These are phyloP conservation scores for Pichia manshurica DNA, from an alignment of 805 yeast species.

Conservation along the genomic window DNA sequence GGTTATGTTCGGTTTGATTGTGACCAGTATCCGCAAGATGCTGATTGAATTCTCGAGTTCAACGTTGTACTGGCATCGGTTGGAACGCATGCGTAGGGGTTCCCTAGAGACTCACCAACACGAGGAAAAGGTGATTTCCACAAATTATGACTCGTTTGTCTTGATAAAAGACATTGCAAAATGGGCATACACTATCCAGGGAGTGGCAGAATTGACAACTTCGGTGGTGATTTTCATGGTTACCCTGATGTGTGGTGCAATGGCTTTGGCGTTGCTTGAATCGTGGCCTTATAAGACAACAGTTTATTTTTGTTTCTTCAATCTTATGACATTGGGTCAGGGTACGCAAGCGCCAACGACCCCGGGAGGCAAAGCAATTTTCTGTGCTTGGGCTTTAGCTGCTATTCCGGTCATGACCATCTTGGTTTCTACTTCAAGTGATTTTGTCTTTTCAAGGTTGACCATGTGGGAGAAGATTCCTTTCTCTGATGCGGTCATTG, in stretches of 20 bases:
- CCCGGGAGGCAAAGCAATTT: constrained; percentile 64
- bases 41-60: constrained; percentile 58
- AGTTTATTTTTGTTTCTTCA: constrained; percentile 70
- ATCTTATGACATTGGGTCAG: constrained; percentile 78
- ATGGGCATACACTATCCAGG: constrained; percentile 36
- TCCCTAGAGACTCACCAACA: constrained; percentile 15
- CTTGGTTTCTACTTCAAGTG: constrained; percentile 67
- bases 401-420: constrained; percentile 89
- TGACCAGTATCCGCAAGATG: constrained; percentile 63
- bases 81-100: constrained; percentile 45
- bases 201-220: constrained; percentile 32
- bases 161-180: constrained; percentile 48
- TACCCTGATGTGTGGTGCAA: constrained; percentile 73
- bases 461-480: constrained; percentile 17
- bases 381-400: constrained; percentile 71
- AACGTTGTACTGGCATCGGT: constrained; percentile 57
- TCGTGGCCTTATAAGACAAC: constrained; percentile 67
- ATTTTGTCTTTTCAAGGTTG: constrained; percentile 38
- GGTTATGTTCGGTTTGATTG: constrained; percentile 64
- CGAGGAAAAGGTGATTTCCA: background rate
- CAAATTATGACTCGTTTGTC: constrained; percentile 46
- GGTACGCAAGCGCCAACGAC: constrained; percentile 67
- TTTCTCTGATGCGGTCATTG: constrained; percentile 14
- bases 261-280: constrained; percentile 55
- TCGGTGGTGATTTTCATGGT: constrained; percentile 41